phyloP scores from a whole-genome alignment of 2,329 filamentous ascomycete genomes.

The Paraconiothyrium brasiliense region DNA sequence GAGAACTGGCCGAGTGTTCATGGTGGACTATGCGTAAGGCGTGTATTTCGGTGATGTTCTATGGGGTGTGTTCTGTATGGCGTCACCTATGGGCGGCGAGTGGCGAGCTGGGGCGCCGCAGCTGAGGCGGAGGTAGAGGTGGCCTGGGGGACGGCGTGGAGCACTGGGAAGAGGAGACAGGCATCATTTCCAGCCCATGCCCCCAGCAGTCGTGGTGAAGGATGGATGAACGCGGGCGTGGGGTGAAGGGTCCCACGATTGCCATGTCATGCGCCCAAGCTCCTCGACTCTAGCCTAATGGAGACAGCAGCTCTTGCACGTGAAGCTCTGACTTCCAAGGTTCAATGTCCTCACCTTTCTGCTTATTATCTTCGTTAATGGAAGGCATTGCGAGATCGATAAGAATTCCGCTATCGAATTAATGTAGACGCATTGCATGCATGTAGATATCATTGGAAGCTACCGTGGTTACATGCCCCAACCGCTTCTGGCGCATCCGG shows the following conservation, averaged over 20 bases:
- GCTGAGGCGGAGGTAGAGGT: slow-evolving; percentile 3
- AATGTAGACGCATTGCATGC: neutral
- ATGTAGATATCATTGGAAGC: neutral
- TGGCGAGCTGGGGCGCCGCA: neutral
- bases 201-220: slow-evolving; percentile 19
- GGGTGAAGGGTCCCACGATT: slow-evolving; percentile 3
- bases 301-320: neutral
- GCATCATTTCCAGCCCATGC: slow-evolving; percentile 39
- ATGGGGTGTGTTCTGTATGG: slow-evolving; percentile 15
- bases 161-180: slow-evolving; percentile 15
- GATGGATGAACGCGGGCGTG: slow-evolving; percentile 5
- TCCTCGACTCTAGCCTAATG: slow-evolving; percentile 9
- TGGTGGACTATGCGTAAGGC: slow-evolving; percentile 50
- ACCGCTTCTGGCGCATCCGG: neutral
- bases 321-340: slow-evolving; percentile 1
- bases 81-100: slow-evolving; percentile 24
- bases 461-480: neutral
- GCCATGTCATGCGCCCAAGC: slow-evolving; percentile 27
- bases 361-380: neutral
- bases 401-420: neutral
- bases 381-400: neutral
- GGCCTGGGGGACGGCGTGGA: slow-evolving; percentile 29
- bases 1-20: slow-evolving; percentile 91
- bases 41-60: neutral
- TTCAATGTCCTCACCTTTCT: neutral